Evolutionary conservation across 139 green algal genomes (phyloP).

Genomic region (Chlorella ohadii): DNA sequence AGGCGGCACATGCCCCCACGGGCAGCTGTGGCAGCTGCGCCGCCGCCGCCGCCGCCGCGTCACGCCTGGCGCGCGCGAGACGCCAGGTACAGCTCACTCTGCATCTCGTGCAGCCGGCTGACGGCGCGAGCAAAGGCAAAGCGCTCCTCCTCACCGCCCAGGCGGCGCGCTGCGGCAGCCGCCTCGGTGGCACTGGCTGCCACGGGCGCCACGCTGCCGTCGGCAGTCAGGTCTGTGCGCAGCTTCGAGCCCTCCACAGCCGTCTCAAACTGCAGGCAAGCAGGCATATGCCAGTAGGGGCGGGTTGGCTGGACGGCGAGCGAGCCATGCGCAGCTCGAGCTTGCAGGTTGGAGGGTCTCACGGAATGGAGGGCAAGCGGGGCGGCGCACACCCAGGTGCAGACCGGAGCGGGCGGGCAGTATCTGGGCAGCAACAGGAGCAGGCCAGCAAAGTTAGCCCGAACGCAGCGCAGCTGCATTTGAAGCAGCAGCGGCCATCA

Average conservation of each 20-base stretch:
- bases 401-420: too few species aligned
- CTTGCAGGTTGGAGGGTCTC: too few species aligned
- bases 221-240: slow-evolving; percentile 61
- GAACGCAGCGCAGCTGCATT: too few species aligned
- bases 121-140: slow-evolving; percentile 86
- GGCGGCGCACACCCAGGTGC: too few species aligned
- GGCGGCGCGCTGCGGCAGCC: slow-evolving; percentile 25
- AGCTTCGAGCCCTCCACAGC: slow-evolving; percentile 79
- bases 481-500: too few species aligned
- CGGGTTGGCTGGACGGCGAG: not conserved
- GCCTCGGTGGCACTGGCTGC: slow-evolving; percentile 24
- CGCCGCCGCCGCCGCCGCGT: not conserved
- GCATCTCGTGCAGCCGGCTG: slow-evolving; percentile 76
- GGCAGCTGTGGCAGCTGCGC: too few species aligned
- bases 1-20: too few species aligned
- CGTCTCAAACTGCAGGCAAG: slow-evolving; percentile 67
- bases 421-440: too few species aligned
- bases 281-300: not conserved
- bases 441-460: too few species aligned
- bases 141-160: slow-evolving; percentile 79
- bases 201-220: slow-evolving; percentile 71
- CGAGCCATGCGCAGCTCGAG: too few species aligned
- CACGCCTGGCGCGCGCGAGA: not conserved
- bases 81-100: slow-evolving; percentile 2
- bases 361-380: too few species aligned